Percentiles rank a stretch among this genome's conserved stretches.
These are phyloP conservation scores for Pulveroboletus frians DNA, from an alignment of 768 basidiomycete genomes.

Conservation along the genomic window DNA sequence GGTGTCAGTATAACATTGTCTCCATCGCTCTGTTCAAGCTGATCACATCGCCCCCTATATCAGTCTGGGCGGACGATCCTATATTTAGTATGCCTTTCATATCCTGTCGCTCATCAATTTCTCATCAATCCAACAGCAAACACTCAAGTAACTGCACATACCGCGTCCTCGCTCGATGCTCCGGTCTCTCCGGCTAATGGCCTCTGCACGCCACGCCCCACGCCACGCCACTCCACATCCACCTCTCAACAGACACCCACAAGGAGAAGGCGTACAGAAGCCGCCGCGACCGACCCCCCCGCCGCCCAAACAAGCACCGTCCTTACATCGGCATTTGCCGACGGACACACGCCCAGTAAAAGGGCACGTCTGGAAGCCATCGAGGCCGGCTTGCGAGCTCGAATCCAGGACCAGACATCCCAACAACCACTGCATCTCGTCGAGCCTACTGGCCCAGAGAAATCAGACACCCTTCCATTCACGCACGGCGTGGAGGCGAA, in stretches of 20 bases:
- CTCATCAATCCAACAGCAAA: conserved; percentile 2
- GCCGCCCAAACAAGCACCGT: background rate
- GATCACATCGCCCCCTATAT: background rate
- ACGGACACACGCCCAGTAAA: background rate
- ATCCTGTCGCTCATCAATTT: background rate
- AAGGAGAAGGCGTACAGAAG: conserved; percentile 4
- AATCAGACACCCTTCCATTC: conserved; percentile 13
- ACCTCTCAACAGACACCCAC: background rate
- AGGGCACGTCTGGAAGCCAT: conserved; percentile 8
- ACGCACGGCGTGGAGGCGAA: conserved; percentile 4
- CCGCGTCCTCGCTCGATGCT: background rate
- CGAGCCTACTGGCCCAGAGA: background rate
- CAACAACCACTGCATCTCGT: background rate
- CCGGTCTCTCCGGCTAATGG: background rate
- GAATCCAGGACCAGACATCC: background rate
- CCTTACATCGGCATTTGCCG: background rate
- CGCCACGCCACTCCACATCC: background rate
- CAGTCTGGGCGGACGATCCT: conserved; percentile 33
- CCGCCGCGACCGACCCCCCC: background rate
- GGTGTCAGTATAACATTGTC: conserved; percentile 25
- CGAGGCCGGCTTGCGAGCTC: conserved; percentile 9
- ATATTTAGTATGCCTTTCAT: conserved; percentile 7
- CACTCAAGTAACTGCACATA: background rate
- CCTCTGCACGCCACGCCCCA: conserved; percentile 1
- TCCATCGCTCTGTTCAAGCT: background rate